These are phyloP conservation scores for Penicillium steckii DNA, from an alignment of 495 filamentous ascomycete genomes.

Conservation along the genomic window DNA sequence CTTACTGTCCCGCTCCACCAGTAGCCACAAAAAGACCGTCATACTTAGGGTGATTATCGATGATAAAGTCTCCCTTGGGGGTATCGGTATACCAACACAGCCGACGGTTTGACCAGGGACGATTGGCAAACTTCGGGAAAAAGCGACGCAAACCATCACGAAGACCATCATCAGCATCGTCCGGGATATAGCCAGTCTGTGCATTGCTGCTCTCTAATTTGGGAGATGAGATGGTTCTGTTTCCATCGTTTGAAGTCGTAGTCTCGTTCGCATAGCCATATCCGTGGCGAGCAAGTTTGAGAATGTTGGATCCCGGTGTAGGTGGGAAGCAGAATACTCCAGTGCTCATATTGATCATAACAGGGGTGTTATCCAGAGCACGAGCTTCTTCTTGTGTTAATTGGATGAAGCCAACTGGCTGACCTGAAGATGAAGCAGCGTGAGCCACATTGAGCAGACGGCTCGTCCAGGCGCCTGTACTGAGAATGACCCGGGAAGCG, in stretches of 20 bases:
- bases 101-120: conserved; percentile 54
- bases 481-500: conserved; percentile 69
- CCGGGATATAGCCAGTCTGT: conserved; percentile 39
- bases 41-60: conserved; percentile 65
- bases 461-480: conserved; percentile 77
- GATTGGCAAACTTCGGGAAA: conserved; percentile 55
- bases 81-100: conserved; percentile 58
- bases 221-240: conserved; percentile 23
- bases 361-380: conserved; percentile 56
- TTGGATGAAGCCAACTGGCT: conserved; percentile 68
- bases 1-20: conserved; percentile 70
- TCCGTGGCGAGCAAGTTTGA: conserved; percentile 77
- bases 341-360: conserved; percentile 67
- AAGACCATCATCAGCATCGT: conserved; percentile 57
- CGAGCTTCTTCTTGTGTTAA: conserved; percentile 62
- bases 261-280: conserved; percentile 59
- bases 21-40: conserved; percentile 69
- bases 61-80: conserved; percentile 68
- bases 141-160: conserved; percentile 56
- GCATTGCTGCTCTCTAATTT: conserved; percentile 32
- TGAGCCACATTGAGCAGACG: conserved; percentile 46
- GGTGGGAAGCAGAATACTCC: conserved; percentile 79
- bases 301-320: conserved; percentile 38
- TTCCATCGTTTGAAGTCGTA: conserved; percentile 29
- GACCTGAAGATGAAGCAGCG: conserved; percentile 47